Evolutionary conservation across 2,329 filamentous ascomycete genomes (phyloP), one percentile per base, ranked within the genome.

Genomic region (Exophiala phaeomuriformis): DNA sequence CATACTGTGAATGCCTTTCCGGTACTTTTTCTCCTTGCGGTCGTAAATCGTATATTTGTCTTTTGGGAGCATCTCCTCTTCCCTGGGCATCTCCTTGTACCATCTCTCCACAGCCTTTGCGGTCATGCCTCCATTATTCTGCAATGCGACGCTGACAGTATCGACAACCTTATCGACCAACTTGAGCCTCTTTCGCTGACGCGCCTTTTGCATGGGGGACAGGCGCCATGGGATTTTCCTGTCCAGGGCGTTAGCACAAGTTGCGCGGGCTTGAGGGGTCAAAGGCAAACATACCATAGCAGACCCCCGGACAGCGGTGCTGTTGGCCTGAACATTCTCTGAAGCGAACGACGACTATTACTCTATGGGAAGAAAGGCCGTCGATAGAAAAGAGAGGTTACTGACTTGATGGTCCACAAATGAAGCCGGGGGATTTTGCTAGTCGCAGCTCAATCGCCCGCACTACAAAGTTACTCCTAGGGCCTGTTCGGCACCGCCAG

Each of bases 21-120:
- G 80, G 71, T 97, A 98, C 65, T 82, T 84, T 82, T 90, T 95
- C 70, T 87, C 90, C 73, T 97, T 96, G 64, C 90, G 84, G 72
- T 95, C 91, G 72, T 97, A 98, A 66, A 98, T 86, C 30, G 89
- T 95, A 75, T 98, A 98, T 75, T 98, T 98, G 75, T 98, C 93
- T 72, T 82, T 86, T 44, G 93, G 86, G 69, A 95, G 69, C 93
- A 98, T 98, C 77, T 97, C 90, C 66, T 83, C 80, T 78, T 98
- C 93, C 29, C 83, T 86, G 27, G 93, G 93, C 93, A 98, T 98
- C 72, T 95, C 89, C 36, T 79, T 78, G 77, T 93, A 95, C 93
- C 93, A 98, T 67, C 84, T 76, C 70, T 95, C 86, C 55, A 98
- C 77, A 50, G 88, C 79, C 73, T 89, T 89, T 51, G 80, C 76